phyloP scores from a whole-genome alignment of 78 protist species.

The Pigoraptor vietnamica region DNA sequence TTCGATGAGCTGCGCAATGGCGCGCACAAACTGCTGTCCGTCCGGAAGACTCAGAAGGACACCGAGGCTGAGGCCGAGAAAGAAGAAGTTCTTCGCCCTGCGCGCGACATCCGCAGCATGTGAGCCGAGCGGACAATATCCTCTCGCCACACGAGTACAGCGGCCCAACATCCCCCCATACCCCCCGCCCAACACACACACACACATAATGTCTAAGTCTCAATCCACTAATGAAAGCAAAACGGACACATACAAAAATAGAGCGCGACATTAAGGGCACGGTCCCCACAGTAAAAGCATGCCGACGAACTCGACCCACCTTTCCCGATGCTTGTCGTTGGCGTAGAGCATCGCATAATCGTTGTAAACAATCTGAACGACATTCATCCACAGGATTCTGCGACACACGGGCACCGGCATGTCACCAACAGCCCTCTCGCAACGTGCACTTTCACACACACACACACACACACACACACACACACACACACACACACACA shows the following conservation, averaged over 20 bases:
- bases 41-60: not conserved
- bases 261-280: not conserved
- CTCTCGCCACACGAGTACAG: too few species aligned
- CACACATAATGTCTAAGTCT: too few species aligned
- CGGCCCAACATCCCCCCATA: too few species aligned
- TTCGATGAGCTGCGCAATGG: not conserved
- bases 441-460: not conserved
- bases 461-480: constrained; percentile 5
- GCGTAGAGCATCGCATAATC: not conserved
- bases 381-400: not conserved
- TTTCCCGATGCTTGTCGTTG: not conserved
- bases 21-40: not conserved
- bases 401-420: not conserved
- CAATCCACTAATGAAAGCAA: too few species aligned
- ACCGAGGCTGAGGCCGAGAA: not conserved
- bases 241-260: too few species aligned
- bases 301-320: not conserved
- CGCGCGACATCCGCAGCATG: too few species aligned
- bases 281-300: not conserved
- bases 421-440: not conserved
- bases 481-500: not conserved
- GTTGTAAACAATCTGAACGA: not conserved
- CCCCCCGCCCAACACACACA: too few species aligned
- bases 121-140: too few species aligned
- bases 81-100: not conserved